Evolutionary conservation across 306 rosid species (phyloP).

Genomic region (Gastrolobium villosum): DNA sequence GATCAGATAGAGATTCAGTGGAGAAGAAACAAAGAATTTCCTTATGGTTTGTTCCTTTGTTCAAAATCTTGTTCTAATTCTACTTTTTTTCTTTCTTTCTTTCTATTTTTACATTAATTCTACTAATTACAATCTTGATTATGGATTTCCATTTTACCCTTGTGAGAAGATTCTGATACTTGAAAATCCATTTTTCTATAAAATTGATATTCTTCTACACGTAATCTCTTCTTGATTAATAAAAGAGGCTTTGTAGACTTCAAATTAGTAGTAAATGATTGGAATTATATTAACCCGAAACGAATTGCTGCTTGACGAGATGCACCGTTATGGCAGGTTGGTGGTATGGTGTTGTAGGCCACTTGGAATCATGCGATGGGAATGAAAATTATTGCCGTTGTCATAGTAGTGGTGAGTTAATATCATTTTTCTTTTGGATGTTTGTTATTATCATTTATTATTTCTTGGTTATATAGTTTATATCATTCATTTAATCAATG

Average conservation of each 20-base stretch:
- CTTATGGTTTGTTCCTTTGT: constrained; percentile 73
- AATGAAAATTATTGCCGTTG: constrained; percentile 72
- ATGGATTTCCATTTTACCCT: constrained; percentile 25
- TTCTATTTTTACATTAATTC: not conserved
- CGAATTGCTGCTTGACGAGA: constrained; percentile 37
- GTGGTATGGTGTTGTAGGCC: constrained; percentile 95
- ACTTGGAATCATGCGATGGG: constrained; percentile 82
- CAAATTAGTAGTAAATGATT: constrained; percentile 9
- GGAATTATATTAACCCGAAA: constrained; percentile 26
- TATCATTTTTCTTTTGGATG: constrained; percentile 28
- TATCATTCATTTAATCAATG: not conserved
- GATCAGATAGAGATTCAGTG: constrained; percentile 89
- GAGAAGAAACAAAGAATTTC: constrained; percentile 86
- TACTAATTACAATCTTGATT: constrained; percentile 28
- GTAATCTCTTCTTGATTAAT: not conserved
- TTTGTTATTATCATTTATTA: constrained; percentile 23
- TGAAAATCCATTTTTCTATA: not conserved
- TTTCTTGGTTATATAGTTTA: not conserved
- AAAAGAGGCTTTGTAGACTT: constrained; percentile 7
- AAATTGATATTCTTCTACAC: constrained; percentile 19
- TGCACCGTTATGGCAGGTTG: constrained; percentile 70
- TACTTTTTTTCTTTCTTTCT: not conserved
- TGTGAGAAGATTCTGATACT: constrained; percentile 18
- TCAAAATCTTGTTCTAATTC: constrained; percentile 6
- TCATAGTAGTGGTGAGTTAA: constrained; percentile 69